Base-by-base conservation (phyloP, 495 filamentous ascomycete genomes). In the Terfezia claveryi region DNA sequence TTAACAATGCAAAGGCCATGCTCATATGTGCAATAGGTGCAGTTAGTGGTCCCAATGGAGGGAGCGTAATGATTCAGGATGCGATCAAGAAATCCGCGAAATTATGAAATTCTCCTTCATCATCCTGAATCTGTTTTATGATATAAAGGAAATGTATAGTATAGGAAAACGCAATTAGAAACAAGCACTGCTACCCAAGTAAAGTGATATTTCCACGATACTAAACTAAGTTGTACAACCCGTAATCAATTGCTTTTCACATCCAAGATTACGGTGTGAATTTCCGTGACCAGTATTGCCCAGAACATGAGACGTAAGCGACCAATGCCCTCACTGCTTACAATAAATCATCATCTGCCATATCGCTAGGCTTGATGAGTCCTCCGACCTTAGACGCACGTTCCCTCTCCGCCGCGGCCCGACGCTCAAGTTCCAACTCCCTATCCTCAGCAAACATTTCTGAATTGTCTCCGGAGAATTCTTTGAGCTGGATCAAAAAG, bases 381-480 rank as follows among this genome's bases (percentile, higher is more conserved):
- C 88, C 88, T 55, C 88, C 84, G 44, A 95, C 86, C 69, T 87
- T 93, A 70, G 87, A 80, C n/a, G 82, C 79, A 54, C 86, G 79
- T 67, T 89, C 84, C 59, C 84, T 75, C 67, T 95, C 88, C 2
- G 82, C 85, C 53, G 78, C 76, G 59, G 81, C 78, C 49, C 82
- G 84, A 60, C 85, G 87, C 56, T 79, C 76, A 51, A 83, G 75
- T 54, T 81, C 80, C 62, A 85, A 80, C 67, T 96, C 91, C 59
- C 91, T 80, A 65, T 96, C 92, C 54, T 95, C 87, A 3, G 85
- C 82, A 69, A 82, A 99, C n/a, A 98, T 75, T 60, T 96, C 91
- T 7, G 89, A 81, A 63, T 87, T 91, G 67, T 87, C 78, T 11
- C 84, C 85, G 12, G 77, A 76, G 62, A 95, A 96, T 69, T 99